Conservation (phyloP, 257 asterid species). For the Lycium barbarum region DNA sequence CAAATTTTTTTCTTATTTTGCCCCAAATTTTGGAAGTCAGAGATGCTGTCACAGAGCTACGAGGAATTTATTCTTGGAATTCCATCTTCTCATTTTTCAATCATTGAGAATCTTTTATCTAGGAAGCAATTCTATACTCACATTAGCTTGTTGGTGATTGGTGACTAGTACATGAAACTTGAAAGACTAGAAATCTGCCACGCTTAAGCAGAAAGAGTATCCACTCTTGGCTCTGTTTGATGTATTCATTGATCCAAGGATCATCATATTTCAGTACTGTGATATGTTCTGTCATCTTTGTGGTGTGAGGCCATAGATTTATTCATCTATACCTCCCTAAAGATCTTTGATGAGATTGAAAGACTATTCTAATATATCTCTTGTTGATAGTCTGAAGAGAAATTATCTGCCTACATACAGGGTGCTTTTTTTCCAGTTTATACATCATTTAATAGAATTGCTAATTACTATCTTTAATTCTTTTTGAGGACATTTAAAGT, state of each 20-base stretch:
- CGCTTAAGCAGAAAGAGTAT: background rate
- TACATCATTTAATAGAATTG: background rate
- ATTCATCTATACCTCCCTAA: conserved; percentile 7
- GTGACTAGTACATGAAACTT: background rate
- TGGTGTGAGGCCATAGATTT: background rate
- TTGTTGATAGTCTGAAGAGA: conserved; percentile 19
- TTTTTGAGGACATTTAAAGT: background rate
- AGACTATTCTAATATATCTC: background rate
- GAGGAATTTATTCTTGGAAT: conserved; percentile 19
- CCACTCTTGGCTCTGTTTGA: background rate
- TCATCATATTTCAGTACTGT: conserved; percentile 23
- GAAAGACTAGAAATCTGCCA: background rate
- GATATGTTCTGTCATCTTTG: background rate
- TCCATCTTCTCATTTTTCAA: conserved; percentile 24
- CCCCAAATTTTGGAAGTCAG: conserved; percentile 16
- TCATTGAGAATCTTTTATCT: conserved; percentile 16
- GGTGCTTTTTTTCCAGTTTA: background rate
- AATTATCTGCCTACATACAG: conserved; percentile 24
- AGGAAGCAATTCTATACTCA: background rate
- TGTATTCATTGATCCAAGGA: background rate
- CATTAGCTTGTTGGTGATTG: conserved; percentile 7
- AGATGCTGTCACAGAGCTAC: background rate
- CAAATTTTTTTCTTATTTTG: background rate
- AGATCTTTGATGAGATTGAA: conserved; percentile 12
- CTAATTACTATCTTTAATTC: background rate